Percentiles rank a stretch among this genome's conserved stretches.
phyloP scores from a whole-genome alignment of 495 filamentous ascomycete genomes.

The Aspergillus sclerotioniger region DNA sequence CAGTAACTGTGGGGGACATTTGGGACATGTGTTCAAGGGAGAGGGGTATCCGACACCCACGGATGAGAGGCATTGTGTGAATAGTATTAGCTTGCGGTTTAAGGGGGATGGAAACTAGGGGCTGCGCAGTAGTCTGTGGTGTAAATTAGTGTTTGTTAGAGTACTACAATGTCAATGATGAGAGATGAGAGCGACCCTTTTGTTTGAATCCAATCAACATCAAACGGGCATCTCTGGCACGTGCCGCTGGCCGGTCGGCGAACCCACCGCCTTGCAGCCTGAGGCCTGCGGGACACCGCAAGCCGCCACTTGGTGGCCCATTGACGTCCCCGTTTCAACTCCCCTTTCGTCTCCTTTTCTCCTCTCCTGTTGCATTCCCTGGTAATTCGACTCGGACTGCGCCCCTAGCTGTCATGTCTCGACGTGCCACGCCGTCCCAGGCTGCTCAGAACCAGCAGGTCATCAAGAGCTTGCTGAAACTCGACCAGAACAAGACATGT shows the following conservation, averaged over 20 bases:
- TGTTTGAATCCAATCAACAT: not conserved
- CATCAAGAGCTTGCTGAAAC: slow-evolving; percentile 88
- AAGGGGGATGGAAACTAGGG: slow-evolving; percentile 52
- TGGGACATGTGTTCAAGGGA: slow-evolving; percentile 97
- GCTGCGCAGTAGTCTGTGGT: slow-evolving; percentile 33
- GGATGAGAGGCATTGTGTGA: slow-evolving; percentile 96
- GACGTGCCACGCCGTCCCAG: slow-evolving; percentile 74
- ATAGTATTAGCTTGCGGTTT: slow-evolving; percentile 89
- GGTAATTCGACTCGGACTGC: slow-evolving; percentile 14
- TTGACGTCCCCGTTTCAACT: slow-evolving; percentile 16
- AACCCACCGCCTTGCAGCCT: slow-evolving; percentile 16
- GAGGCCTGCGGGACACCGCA: slow-evolving; percentile 21
- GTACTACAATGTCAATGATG: too few species aligned
- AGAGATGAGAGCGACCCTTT: not conserved
- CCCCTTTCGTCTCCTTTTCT: slow-evolving; percentile 10
- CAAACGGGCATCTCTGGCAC: slow-evolving; percentile 12
- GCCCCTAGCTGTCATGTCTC: slow-evolving; percentile 65
- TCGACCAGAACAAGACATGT: slow-evolving; percentile 92
- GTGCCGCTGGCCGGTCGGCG: slow-evolving; percentile 8
- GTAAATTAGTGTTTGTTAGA: slow-evolving; percentile 12
- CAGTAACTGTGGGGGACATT: slow-evolving; percentile 87
- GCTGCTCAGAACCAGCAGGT: slow-evolving; percentile 85
- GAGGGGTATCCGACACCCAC: slow-evolving; percentile 89
- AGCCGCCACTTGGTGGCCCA: slow-evolving; percentile 6
- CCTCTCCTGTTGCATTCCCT: slow-evolving; percentile 7